These are phyloP conservation scores for Calonectria honghensis DNA, from an alignment of 2,329 filamentous ascomycete genomes.

Conservation along the genomic window DNA sequence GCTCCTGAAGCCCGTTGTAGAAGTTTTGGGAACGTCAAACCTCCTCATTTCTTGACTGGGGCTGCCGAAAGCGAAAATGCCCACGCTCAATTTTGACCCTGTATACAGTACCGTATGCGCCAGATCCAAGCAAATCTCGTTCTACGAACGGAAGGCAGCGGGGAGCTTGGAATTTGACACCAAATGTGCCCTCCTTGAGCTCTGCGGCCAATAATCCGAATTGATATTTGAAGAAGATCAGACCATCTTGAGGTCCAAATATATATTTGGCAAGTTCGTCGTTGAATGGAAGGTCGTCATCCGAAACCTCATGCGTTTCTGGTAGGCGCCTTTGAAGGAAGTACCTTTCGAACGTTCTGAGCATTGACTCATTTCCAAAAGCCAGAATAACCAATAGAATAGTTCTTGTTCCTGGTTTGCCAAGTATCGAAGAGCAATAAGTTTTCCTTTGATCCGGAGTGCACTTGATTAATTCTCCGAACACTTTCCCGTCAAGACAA, in stretches of 20 bases:
- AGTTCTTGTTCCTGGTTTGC: neutral
- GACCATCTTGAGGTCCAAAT: neutral
- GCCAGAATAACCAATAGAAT: neutral
- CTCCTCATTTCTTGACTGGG: neutral
- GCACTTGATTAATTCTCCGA: neutral
- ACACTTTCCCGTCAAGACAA: neutral
- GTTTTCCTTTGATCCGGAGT: neutral
- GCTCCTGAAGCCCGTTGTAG: neutral
- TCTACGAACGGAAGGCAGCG: neutral
- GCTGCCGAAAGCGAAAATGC: neutral
- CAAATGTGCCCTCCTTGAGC: neutral
- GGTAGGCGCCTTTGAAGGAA: neutral
- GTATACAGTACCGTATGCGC: conserved; percentile 1
- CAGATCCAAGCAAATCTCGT: neutral
- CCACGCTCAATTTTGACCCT: conserved; percentile 3
- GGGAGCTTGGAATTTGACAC: neutral
- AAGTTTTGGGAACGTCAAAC: neutral
- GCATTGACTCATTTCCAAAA: neutral
- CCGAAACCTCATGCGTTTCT: neutral
- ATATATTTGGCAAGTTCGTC: neutral
- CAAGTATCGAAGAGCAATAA: neutral
- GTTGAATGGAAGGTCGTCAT: neutral
- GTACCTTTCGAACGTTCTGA: neutral
- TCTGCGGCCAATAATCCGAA: neutral
- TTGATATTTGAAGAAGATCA: neutral